Evolutionary conservation across 192 early-diverging fungal genomes (phyloP), one percentile per base, ranked within the genome.

Genomic region (Backusella parvicylindrica): DNA sequence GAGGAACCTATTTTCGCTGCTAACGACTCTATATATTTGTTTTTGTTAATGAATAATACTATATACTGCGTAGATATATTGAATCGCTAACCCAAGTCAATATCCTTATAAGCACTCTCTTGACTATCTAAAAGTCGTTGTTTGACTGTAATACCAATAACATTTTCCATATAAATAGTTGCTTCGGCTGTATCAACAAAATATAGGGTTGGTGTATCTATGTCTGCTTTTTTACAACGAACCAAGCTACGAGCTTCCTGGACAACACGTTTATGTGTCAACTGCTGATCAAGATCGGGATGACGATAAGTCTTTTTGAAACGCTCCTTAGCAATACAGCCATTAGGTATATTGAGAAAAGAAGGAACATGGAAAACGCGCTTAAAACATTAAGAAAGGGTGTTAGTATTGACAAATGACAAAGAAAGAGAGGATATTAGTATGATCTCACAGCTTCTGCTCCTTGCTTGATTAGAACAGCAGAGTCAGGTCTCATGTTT

Each of bases 261-360:
- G 18, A 91, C 82, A 33, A 98, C 89, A 26, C 96, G 85, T 38
- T 89, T 76, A 0, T 84, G 76, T 0, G 95, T 98, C 28, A 97
- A 73, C 49, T 94, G 92, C 40, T 89, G 89, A 80, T 98, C 98
- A 33, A 99, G 89, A 21, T 87, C 88, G 2, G 97, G 96, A 72
- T 96, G 96, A 31, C 98, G 87, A 81, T 98, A 98, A 1, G 88
- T 84, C 78, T 99, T 99, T 37, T 86, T 87, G 82, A 98, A 98
- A 26, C 98, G 88, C 81, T 99, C 92, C 77, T 99, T 99, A 71
- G 92, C 92, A 35, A 99, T 91, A 65, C 81, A 83, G 31, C 81
- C 81, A 5, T 84, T 84, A 13, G 79, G 80, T 13, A 84, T 75
- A 13, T 85, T 84, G 43, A 86, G 86, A 76, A 93, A 92, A 4